Base-by-base conservation (phyloP, 768 basidiomycete species). In the Lentinula edodes region DNA sequence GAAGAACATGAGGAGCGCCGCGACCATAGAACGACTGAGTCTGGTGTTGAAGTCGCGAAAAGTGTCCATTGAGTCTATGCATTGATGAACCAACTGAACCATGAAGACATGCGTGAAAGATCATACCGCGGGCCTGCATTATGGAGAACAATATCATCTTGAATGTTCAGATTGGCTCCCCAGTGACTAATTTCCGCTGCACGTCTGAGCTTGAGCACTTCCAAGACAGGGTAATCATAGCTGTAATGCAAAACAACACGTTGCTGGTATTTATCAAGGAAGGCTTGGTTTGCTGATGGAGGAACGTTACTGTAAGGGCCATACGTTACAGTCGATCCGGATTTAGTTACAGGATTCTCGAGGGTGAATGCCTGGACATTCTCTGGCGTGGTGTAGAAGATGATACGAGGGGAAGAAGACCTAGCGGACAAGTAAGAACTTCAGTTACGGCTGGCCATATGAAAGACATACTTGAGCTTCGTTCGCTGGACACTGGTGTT, bases 101-200 rank as follows among this genome's bases (percentile, higher is more conserved):
- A 50, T 39, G n/a, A 20, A 60, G 10, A 18, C 20, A 38, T 36
- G 48, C 39, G 38, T 46, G 34, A 35, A 18, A 23, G 10, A n/a
- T 83, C 93, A 75, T 69, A 98, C 96, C 75, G 74, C 12, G 97
- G 94, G 4, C 96, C 97, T 62, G 87, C 89, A 69, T 99, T 99
- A 72, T 83, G 82, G n/a, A 99, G 76, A 61, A 82, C 71, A 63
- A 97, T 85, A 38, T 91, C 83, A 74, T 99, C 95, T 72, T 98
- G 86, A 35, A 95, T 89, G 69, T 98, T 97, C 41, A 99, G 71
- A 72, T 97, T 97, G 45, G 87, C 85, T 38, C 96, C 95, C 97
- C 96, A 98, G 70, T 98, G 96, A 65, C 94, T 96, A 65, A 99
- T 87, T 75, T 99, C 96, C 1, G 88, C 93, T 0, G 81, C 68